These are phyloP conservation scores for Aspergillus neoniger DNA, from an alignment of 2,329 filamentous ascomycete genomes.

Conservation along the genomic window DNA sequence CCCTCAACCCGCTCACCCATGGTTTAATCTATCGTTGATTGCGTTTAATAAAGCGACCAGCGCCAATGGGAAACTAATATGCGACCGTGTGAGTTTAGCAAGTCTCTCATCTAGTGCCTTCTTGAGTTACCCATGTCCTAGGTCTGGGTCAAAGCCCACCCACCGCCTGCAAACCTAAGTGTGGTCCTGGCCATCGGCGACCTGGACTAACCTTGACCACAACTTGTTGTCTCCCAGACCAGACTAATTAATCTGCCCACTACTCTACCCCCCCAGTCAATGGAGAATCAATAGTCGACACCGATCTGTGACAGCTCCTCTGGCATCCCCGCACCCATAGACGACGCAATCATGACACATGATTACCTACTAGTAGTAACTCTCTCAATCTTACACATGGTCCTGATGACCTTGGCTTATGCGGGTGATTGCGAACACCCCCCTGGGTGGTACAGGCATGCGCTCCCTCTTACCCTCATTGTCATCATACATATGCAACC, in stretches of 20 bases:
- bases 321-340: background rate
- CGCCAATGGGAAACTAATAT: background rate
- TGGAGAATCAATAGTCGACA: slow-evolving; percentile 9
- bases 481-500: slow-evolving; percentile 15
- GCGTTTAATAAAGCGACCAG: background rate
- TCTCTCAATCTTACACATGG: background rate
- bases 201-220: slow-evolving; percentile 1
- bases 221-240: background rate
- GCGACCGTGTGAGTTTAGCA: background rate
- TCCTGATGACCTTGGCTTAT: background rate
- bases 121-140: background rate
- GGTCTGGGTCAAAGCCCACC: background rate
- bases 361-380: background rate
- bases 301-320: slow-evolving; percentile 10
- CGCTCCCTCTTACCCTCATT: slow-evolving; percentile 6
- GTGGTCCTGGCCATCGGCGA: background rate
- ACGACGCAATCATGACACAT: slow-evolving; percentile 10
- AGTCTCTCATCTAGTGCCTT: background rate
- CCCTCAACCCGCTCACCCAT: background rate
- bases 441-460: background rate
- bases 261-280: background rate
- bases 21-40: slow-evolving; percentile 7
- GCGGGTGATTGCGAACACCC: background rate
- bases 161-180: background rate
- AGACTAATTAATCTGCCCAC: background rate